Base-by-base conservation (phyloP, 768 basidiomycete genomes). In the Rhodotorula sphaerocarpa region DNA sequence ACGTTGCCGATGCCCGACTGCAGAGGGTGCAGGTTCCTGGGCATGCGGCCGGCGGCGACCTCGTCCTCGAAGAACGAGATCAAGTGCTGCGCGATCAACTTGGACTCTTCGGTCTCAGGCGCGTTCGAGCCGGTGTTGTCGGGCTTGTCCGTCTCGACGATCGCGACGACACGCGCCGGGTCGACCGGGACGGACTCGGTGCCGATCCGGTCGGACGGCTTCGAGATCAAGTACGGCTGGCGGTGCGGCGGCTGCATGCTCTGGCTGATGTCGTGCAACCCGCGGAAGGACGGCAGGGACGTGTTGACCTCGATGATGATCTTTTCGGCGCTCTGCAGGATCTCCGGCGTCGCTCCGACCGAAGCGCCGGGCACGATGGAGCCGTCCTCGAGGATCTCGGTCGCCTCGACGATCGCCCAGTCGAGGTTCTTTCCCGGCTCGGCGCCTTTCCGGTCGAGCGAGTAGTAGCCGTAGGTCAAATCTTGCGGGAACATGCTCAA, bases 291-390 rank as follows among this genome's bases (percentile, higher is more conserved):
- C 4, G 73, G 73, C 12, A 73, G 63, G 25, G 60, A 33, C n/a
- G 73, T 74, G 67, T 74, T 74, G 66, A 74, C 70, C 65, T 74
- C 73, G 55, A 74, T 66, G 55, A 74, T 71, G 65, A 74, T 73
- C 56, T 70, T 69, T 28, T 73, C 71, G 7, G 73, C 72, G 18
- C 57, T 56, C 43, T 63, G 61, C n/a, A 74, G 53, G 45, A 74
- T 71, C 55, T 74, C 73, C 25, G 73, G 73, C 7, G 73, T 71
- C 3, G 73, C 73, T 20, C 73, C 73, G 27, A 74, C 73, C 6
- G 68, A 70, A 0, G 73, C 73, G 30, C 73, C 67, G 30, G 71
- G 72, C 0, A 72, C 67, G 55, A 72, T 70, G 18, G 46, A 54
- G 2, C 73, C 71, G 44, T 73, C 71, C 42, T 69, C 67, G 44